Base-by-base conservation (phyloP, 768 basidiomycete genomes). In the Mycena leptocephala region DNA sequence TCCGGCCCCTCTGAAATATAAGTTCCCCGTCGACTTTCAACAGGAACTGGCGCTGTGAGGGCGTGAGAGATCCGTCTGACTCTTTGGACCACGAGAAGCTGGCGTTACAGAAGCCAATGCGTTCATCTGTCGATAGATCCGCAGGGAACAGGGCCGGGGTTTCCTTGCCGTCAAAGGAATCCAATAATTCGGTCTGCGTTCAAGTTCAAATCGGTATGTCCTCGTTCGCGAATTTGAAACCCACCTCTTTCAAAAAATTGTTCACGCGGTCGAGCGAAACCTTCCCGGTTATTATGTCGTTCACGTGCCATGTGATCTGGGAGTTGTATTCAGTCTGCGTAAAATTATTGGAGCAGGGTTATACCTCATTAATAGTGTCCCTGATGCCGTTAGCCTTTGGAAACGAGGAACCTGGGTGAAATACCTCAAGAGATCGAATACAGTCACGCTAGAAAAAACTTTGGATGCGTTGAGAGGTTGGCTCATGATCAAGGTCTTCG, bases 261-360 rank as follows among this genome's bases (percentile, higher is more conserved):
- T 87, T 78, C 1, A 89, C 76, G 79, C 95, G 90, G 68, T 92
- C 90, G 8, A 59, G 20, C 1, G 93, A 93, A 8, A 95, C 93
- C 81, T 92, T 92, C 64, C 88, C 92, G 83, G 83, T 76, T 35
- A 82, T 71, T 7, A 74, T 46, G 41, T 59, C 28, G 39, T 70
- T 70, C 14, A 77, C 20, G 67, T 62, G 24, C 3, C 37, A 26
- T 2, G 72, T 73, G 18, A 77, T 43, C 66, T 73, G 32, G 39
- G 33, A 30, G 22, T n/a, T 46, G 35, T n/a, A 20, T 16, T 48
- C 24, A 46, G 24, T 33, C n/a, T 1, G 39, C 28, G 24, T 14
- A 11, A 43, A 43, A 56, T 26, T 30, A 41, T 18, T 5, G 7
- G 28, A 24, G 22, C 2, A 26, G 5, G 33, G 20, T 30, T 14